A percentile compares a stretch with the other conserved stretches of the same genome.
phyloP scores from a whole-genome alignment of 306 rosid species.

The Malus domestica region DNA sequence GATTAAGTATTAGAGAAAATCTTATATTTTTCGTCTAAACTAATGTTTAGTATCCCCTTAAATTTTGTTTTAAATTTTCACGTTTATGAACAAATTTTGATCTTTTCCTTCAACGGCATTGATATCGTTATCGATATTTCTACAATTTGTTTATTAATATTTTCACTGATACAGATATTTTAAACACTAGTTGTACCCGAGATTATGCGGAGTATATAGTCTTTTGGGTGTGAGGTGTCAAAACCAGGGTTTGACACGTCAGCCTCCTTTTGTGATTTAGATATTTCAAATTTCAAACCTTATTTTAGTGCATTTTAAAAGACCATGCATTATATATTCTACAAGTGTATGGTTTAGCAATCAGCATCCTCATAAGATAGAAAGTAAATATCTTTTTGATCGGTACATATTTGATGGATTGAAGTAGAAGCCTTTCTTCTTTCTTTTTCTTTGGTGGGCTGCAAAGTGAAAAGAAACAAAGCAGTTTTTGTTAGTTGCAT shows the following conservation, averaged over 20 bases:
- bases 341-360: slow-evolving; percentile 7
- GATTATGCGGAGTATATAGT: neutral
- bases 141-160: no score
- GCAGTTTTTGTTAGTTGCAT: neutral
- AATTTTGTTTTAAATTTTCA: no score
- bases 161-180: no score
- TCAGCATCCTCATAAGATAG: slow-evolving; percentile 20
- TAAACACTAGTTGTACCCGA: no score
- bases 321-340: neutral
- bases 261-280: slow-evolving; percentile 10
- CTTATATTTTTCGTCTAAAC: no score
- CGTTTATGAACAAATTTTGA: no score
- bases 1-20: no score
- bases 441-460: neutral
- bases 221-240: slow-evolving; percentile 22
- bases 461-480: neutral
- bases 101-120: no score
- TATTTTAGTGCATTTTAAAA: neutral
- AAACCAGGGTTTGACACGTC: slow-evolving; percentile 21
- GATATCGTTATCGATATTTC: no score
- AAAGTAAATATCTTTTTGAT: slow-evolving; percentile 9
- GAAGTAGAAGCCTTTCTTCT: neutral
- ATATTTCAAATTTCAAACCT: neutral
- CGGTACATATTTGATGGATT: neutral
- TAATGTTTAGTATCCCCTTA: no score